phyloP scores from a whole-genome alignment of 169 alveolate species.

The Perkinsus marinus region DNA sequence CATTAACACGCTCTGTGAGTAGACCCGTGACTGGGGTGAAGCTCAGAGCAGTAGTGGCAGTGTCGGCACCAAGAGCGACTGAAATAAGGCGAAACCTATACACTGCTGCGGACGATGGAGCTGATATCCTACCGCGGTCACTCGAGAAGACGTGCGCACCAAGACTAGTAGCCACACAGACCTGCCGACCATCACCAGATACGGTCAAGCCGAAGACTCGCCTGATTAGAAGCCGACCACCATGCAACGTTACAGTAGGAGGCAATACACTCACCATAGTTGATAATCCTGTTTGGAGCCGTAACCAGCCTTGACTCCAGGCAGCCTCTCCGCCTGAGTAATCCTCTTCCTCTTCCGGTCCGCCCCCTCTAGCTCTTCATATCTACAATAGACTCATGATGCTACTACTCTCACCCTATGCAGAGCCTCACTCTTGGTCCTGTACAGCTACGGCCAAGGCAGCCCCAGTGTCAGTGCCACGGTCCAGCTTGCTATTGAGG shows the following conservation, averaged over 20 bases:
- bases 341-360: background rate
- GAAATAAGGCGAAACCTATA: background rate
- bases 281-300: background rate
- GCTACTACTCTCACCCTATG: background rate
- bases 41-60: background rate
- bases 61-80: background rate
- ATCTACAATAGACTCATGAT: background rate
- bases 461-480: background rate
- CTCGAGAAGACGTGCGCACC: background rate
- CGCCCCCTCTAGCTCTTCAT: background rate
- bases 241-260: background rate
- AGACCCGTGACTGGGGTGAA: background rate
- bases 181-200: background rate
- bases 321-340: background rate
- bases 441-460: background rate
- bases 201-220: background rate
- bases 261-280: background rate
- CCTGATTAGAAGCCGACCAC: background rate
- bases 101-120: background rate
- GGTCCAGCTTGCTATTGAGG: background rate
- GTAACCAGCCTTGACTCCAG: background rate
- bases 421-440: background rate
- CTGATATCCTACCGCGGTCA: background rate
- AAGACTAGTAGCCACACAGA: background rate
- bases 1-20: background rate